These are phyloP conservation scores for Pythium sukuiense DNA, from an alignment of 352 stramenopile genomes.

Conservation along the genomic window DNA sequence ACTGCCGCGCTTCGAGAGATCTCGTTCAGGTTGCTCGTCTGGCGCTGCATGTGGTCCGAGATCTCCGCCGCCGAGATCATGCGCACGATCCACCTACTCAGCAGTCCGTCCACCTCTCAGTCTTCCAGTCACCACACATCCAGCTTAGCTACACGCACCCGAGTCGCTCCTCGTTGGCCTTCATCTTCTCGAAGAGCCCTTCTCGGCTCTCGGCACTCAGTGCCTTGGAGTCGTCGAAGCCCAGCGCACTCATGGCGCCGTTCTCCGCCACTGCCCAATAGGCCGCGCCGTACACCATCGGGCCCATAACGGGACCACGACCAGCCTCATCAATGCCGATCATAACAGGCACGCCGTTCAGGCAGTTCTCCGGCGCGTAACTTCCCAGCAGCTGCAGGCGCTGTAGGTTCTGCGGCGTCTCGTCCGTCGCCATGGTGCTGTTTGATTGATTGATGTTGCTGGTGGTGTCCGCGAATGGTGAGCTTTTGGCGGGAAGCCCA, in stretches of 20 bases:
- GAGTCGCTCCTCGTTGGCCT: constrained; percentile 50
- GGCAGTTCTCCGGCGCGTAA: constrained; percentile 56
- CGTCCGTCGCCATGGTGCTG: not conserved
- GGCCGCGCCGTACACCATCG: constrained; percentile 94
- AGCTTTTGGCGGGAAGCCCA: constrained; percentile 25
- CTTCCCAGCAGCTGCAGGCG: constrained; percentile 54
- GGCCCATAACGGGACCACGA: constrained; percentile 91
- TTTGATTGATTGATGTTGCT: not conserved
- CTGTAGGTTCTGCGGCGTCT: constrained; percentile 42
- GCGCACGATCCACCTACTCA: constrained; percentile 86
- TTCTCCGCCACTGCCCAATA: constrained; percentile 86
- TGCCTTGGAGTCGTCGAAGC: constrained; percentile 96
- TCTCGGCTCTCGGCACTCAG: constrained; percentile 86
- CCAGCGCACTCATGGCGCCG: constrained; percentile 78
- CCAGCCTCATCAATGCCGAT: constrained; percentile 96
- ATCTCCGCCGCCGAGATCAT: constrained; percentile 93
- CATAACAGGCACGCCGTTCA: constrained; percentile 78
- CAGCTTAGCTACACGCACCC: constrained; percentile 40
- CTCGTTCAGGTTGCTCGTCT: constrained; percentile 92
- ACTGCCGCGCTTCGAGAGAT: constrained; percentile 94
- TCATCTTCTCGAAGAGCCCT: constrained; percentile 89
- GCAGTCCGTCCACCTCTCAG: not conserved
- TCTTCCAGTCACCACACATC: not conserved
- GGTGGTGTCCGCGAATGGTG: not conserved
- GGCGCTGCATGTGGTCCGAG: constrained; percentile 93